Percentiles rank a stretch among this genome's conserved stretches.
These are phyloP conservation scores for Exophiala xenobiotica DNA, from an alignment of 2,329 filamentous ascomycete genomes.

Conservation along the genomic window DNA sequence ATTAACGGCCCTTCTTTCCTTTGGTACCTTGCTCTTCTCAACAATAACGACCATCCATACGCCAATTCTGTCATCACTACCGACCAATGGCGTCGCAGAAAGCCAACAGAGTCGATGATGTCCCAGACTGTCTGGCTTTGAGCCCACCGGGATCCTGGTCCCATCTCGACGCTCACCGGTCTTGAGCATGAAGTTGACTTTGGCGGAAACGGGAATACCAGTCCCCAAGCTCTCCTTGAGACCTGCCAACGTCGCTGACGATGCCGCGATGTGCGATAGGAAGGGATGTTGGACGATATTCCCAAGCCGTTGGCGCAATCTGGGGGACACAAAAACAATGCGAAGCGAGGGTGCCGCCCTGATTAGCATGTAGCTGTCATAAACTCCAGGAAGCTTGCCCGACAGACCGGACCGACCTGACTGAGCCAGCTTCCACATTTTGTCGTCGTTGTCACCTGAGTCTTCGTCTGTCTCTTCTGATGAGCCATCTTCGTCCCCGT, in stretches of 20 bases:
- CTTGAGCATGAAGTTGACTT: constrained; percentile 40
- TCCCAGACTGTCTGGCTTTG: constrained; percentile 21
- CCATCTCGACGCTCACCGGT: constrained; percentile 21
- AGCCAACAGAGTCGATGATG: constrained; percentile 38
- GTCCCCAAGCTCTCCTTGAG: constrained; percentile 41
- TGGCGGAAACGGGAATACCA: constrained; percentile 44
- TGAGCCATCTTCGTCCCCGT: constrained; percentile 15
- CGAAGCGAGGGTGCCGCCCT: constrained; percentile 33
- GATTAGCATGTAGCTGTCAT: constrained; percentile 35
- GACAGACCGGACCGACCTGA: constrained; percentile 29
- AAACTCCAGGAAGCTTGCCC: constrained; percentile 34
- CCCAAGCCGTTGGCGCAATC: constrained; percentile 31
- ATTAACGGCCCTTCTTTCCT: not conserved
- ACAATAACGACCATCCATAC: constrained; percentile 51
- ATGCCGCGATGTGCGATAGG: constrained; percentile 45
- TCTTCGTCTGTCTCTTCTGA: constrained; percentile 15
- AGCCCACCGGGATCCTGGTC: constrained; percentile 15
- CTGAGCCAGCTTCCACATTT: constrained; percentile 22
- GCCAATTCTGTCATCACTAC: constrained; percentile 43
- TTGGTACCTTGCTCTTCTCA: constrained; percentile 33
- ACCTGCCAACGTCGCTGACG: constrained; percentile 38
- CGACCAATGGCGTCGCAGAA: constrained; percentile 46
- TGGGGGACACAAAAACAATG: constrained; percentile 37
- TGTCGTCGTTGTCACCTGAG: constrained; percentile 6
- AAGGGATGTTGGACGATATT: constrained; percentile 42